Evolutionary conservation across 768 basidiomycete species (phyloP), one percentile per base, ranked within the genome.

Genomic region (Xerocomellus intermedius): DNA sequence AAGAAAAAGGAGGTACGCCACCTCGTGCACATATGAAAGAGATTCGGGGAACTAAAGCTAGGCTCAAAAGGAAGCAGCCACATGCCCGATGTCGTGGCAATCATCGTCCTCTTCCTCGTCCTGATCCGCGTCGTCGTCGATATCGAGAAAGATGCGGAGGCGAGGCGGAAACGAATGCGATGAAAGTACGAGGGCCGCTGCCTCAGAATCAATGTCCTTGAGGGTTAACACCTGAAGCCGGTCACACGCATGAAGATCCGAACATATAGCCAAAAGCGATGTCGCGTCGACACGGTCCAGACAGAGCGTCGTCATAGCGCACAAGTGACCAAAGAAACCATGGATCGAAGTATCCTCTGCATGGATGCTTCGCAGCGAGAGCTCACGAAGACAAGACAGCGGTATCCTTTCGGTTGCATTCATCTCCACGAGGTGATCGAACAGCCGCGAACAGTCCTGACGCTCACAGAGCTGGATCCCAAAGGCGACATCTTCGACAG

Each of bases 401-500:
- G 55, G 52, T 6, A 58, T n/a, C 17, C 48, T 12, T 26, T 54
- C 37, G 14, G 21, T 28, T 6, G 41, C 35, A 21, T 26, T 41
- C 53, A 47, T 50, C 21, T 38, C 48, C 35, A 54, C 55, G 30
- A 82, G 58, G 67, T 67, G 72, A 19, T 71, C 60, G 30, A 82
- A 50, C 24, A 83, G 42, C 0, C 52, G 58, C 6, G 74, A 68
- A 6, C 74, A 70, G 56, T 82, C 75, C 28, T 68, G 70, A 8
- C 45, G 56, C 3, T 70, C 65, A 22, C 57, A 55, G 4, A 70
- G 70, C 51, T 69, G 73, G 36, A 82, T 64, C 28, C 65, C 71
- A 8, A 64, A 69, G 0, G 75, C 72, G 7, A 83, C 69, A 55
- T 82, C 81, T 61, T 84, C 82, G 22, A 84, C 53, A 14, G 67